Evolutionary conservation across 306 rosid species (phyloP), one percentile per base, ranked within the genome.

Genomic region (Ziziphus jujuba): DNA sequence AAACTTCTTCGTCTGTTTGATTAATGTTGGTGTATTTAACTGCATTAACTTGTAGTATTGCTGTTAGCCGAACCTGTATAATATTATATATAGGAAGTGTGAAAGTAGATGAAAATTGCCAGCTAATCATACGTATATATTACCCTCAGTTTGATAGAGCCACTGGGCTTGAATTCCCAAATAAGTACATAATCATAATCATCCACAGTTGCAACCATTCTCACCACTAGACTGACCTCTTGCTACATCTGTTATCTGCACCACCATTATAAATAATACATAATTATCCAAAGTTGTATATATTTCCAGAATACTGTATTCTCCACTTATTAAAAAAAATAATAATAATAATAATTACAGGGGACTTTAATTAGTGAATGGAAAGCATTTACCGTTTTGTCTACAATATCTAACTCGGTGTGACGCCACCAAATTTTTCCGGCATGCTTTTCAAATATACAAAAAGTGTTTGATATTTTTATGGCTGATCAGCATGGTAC

Each of bases 351-450:
- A 11, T 36, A 36, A 36, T 36, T 36, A 36, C 6, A 0, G 6
- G 2, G 6, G 9, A 6, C 43, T 36, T 2, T 6, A 36, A 6
- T 36, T 36, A 36, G 1, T 36, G 9, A 36, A 6, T 7, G 9
- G 43, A 7, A 36, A 7, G 9, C 3, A 34, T 63, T 22, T 71
- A 82, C 83, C 61, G 16, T 14, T 63, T 75, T 56, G 9, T 66
- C 17, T 2, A 81, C 79, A 52, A 83, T 45, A 7, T 1, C 66
- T 0, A 8, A 16, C 69, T 84, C 88, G 15, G 92, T 74, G 71
- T 86, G 92, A 35, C 92, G 92, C 96, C 96, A 89, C 88, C 82
- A 70, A 65, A 82, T 72, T 47, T 79, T 74, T 4, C 89, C 85
- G 6, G 81, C 81, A 50, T 77, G 52, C 22, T 50, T 74, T 47